phyloP scores from a whole-genome alignment of 2,329 filamentous ascomycete genomes.

The Claviceps pazoutovae region DNA sequence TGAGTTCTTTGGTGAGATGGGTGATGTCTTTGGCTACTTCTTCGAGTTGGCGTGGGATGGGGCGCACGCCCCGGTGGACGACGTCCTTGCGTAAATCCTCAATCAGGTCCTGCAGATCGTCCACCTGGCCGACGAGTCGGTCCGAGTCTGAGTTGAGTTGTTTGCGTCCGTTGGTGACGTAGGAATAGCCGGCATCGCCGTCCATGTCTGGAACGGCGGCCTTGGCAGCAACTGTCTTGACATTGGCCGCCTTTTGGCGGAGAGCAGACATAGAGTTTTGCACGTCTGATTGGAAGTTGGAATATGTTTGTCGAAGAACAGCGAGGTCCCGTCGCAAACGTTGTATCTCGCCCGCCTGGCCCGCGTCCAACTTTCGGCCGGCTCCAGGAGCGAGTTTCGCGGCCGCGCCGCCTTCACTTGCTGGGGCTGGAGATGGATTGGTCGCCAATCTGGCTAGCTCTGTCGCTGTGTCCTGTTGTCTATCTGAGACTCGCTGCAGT shows the following conservation, averaged over 20 bases:
- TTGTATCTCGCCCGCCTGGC: conserved; percentile 65
- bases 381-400: conserved; percentile 19
- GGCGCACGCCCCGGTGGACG: conserved; percentile 80
- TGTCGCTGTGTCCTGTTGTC: conserved; percentile 77
- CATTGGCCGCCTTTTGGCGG: conserved; percentile 63
- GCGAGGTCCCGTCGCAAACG: conserved; percentile 77
- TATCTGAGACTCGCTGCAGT: conserved; percentile 76
- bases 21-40: conserved; percentile 78
- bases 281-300: conserved; percentile 78
- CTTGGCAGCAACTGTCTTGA: conserved; percentile 64
- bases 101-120: conserved; percentile 92
- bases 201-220: conserved; percentile 57
- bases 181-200: conserved; percentile 67
- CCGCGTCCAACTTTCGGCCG: conserved; percentile 35
- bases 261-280: conserved; percentile 76
- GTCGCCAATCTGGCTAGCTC: conserved; percentile 57
- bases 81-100: conserved; percentile 97
- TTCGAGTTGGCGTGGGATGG: conserved; percentile 80
- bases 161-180: conserved; percentile 80
- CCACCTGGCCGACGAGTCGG: conserved; percentile 77
- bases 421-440: conserved; percentile 28
- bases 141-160: conserved; percentile 77
- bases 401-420: conserved; percentile 23
- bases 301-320: conserved; percentile 83
- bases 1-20: conserved; percentile 68